Conservation (phyloP, 2,329 filamentous ascomycete species). For the Phaeosphaeriaceae sp. region DNA sequence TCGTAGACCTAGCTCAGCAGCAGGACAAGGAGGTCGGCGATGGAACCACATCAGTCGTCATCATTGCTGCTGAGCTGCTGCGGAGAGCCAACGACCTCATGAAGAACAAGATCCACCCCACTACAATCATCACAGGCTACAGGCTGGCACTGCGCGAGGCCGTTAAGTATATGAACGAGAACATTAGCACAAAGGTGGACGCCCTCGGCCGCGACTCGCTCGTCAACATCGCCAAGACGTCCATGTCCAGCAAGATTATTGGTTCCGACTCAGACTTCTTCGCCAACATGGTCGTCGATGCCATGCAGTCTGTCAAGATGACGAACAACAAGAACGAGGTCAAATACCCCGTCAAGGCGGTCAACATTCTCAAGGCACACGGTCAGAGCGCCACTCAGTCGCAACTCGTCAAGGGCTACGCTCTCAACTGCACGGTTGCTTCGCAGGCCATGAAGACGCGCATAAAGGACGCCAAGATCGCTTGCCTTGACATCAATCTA, state of each 20-base stretch:
- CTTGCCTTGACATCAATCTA: slow-evolving; percentile 95
- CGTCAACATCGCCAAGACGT: slow-evolving; percentile 95
- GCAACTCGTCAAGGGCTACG: slow-evolving; percentile 91
- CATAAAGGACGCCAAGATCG: slow-evolving; percentile 94
- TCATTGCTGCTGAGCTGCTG: slow-evolving; percentile 95
- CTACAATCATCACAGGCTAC: slow-evolving; percentile 99
- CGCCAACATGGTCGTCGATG: slow-evolving; percentile 95
- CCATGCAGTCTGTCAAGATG: slow-evolving; percentile 92
- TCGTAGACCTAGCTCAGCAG: slow-evolving; percentile 96
- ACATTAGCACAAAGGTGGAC: slow-evolving; percentile 95
- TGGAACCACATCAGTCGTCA: slow-evolving; percentile 95
- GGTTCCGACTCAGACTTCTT: slow-evolving; percentile 96
- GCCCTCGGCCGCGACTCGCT: slow-evolving; percentile 88
- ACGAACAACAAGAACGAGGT: slow-evolving; percentile 88
- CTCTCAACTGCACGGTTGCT: slow-evolving; percentile 97
- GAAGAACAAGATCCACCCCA: slow-evolving; percentile 99
- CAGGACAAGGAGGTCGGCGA: slow-evolving; percentile 99
- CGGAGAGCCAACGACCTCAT: slow-evolving; percentile 95
- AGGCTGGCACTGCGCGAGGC: slow-evolving; percentile 93
- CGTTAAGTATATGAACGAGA: slow-evolving; percentile 98
- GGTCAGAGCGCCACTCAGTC: slow-evolving; percentile 92
- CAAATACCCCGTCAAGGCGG: slow-evolving; percentile 98
- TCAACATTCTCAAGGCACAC: slow-evolving; percentile 98
- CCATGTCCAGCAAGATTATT: slow-evolving; percentile 99
- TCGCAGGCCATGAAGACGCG: slow-evolving; percentile 97